These are phyloP conservation scores for Hyparrhenia diplandra DNA, from an alignment of 176 grass and related monocot genomes.

Conservation along the genomic window DNA sequence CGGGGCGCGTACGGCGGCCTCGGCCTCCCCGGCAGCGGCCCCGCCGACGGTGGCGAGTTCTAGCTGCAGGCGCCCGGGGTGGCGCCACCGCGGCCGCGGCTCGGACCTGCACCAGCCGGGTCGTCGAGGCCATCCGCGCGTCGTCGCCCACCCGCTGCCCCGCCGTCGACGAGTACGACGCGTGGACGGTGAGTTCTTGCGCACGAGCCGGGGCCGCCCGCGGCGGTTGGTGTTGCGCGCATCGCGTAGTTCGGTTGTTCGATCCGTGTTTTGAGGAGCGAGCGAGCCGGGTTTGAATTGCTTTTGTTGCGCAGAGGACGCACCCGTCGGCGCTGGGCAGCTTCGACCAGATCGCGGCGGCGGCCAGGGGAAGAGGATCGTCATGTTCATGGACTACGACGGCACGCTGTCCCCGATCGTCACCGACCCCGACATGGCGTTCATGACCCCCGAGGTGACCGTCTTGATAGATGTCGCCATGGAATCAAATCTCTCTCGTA, in stretches of 20 bases:
- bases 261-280: neutral
- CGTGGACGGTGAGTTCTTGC: conserved; percentile 51
- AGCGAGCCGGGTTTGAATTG: no score
- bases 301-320: conserved; percentile 38
- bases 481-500: no score
- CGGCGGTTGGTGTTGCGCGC: neutral
- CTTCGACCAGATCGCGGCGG: conserved; percentile 69
- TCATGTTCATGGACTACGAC: conserved; percentile 95
- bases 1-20: conserved; percentile 2
- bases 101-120: conserved; percentile 30
- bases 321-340: conserved; percentile 75
- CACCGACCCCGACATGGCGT: conserved; percentile 75
- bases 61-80: neutral
- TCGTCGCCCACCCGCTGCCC: conserved; percentile 67
- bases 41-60: neutral
- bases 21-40: neutral
- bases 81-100: neutral
- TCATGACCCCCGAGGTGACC: conserved; percentile 66
- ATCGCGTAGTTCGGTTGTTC: no score
- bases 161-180: conserved; percentile 32
- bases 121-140: conserved; percentile 72
- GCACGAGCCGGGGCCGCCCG: neutral
- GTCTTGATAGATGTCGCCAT: neutral
- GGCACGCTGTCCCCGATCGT: conserved; percentile 98
- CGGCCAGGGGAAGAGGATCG: conserved; percentile 64